Evolutionary conservation across 1,139 yeast genomes (phyloP), one percentile per base, ranked within the genome.

Genomic region (Candida tetrigidarum): DNA sequence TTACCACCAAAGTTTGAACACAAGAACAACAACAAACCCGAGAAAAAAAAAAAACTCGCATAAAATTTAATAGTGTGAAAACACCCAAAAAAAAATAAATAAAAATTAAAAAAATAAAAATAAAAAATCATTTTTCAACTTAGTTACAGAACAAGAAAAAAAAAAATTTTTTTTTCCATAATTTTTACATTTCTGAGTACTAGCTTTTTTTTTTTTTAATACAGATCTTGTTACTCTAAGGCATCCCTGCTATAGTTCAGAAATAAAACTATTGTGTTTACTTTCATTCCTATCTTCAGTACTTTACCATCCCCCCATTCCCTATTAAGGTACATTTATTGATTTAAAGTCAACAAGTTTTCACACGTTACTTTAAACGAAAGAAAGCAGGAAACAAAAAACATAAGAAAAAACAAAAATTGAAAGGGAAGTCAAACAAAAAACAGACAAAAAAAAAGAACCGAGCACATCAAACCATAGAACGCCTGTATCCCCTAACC

Each of bases 161-260:
- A 29, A 29, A 29, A 30, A 30, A 16, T 30, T 30, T 30, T 30
- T 30, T 15, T 30, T 30, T n/a, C n/a, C 34, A 27, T 10, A 27
- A 27, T 9, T 27, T 27, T 12, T 27, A 27, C n/a, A n/a, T n/a
- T n/a, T 12, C 11, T 27, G 30, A 27, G 30, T 11, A 27, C 11
- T 12, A 27, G 14, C 14, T 27, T 22, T 22, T 10, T 22, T 22
- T 27, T 22, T 22, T 10, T 22, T 22, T 22, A 22, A 7, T 22
- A 22, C 25, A 27, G 30, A 27, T 27, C 30, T 27, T 12, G 7
- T 12, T 27, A 7, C 30, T 27, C 30, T 7, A 11, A 23, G 26
- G 10, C 26, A 23, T n/a, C n/a, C n/a, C 23, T 8, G 18, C 23
- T 10, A 18, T 10, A 18, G 35, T 32, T n/a, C 9, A 9, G 14